phyloP scores from a whole-genome alignment of 2,329 filamentous ascomycete genomes.

The Tympanopsis confertula region DNA sequence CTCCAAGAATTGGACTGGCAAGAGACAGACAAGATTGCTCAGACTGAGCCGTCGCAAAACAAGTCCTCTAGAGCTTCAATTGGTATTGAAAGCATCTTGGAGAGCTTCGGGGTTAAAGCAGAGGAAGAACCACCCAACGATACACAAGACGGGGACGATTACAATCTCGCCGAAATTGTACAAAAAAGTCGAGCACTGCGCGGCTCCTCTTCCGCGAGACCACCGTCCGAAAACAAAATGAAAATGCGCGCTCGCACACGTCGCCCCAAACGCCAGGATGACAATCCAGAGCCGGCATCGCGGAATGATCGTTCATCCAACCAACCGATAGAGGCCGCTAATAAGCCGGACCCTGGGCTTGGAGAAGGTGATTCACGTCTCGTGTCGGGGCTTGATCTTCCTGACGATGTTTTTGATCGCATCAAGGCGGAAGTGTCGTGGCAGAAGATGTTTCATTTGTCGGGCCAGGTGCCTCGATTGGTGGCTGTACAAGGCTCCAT shows the following conservation, averaged over 20 bases:
- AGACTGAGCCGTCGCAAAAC: not conserved
- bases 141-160: not conserved
- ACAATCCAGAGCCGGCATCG: conserved; percentile 6
- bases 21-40: conserved; percentile 3
- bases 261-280: conserved; percentile 2
- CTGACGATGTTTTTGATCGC: conserved; percentile 33
- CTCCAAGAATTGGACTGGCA: conserved; percentile 7
- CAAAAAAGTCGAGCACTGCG: too few species aligned
- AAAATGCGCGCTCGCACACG: conserved; percentile 4
- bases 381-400: conserved; percentile 31
- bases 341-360: conserved; percentile 17
- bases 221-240: too few species aligned
- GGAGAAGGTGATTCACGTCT: conserved; percentile 47
- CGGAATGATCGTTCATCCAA: not conserved
- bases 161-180: too few species aligned
- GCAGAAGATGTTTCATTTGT: conserved; percentile 57
- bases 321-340: conserved; percentile 6
- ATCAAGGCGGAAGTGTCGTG: conserved; percentile 47
- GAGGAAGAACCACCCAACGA: not conserved
- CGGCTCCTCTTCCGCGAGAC: too few species aligned
- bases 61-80: not conserved
- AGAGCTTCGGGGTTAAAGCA: not conserved
- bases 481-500: conserved; percentile 54
- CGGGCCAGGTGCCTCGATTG: conserved; percentile 53
- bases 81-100: not conserved